phyloP scores from a whole-genome alignment of 2,329 filamentous ascomycete species.

The Fusarium bactridioides region DNA sequence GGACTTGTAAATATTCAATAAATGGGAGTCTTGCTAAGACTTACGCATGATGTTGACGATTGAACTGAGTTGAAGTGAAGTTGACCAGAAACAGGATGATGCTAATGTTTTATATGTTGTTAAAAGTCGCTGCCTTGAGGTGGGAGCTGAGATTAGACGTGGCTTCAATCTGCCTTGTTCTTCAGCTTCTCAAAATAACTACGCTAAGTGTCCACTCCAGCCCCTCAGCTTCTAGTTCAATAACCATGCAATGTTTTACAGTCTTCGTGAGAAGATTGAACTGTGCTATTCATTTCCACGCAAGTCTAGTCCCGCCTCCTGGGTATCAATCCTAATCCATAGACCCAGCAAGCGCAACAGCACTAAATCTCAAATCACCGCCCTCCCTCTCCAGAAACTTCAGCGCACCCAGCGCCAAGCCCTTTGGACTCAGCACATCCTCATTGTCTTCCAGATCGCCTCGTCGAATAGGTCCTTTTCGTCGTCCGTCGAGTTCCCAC shows the following conservation, averaged over 20 bases:
- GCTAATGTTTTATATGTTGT: not conserved
- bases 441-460: constrained; percentile 67
- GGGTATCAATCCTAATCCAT: constrained; percentile 52
- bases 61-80: not conserved
- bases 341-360: constrained; percentile 62
- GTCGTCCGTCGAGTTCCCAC: constrained; percentile 68
- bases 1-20: not conserved
- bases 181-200: not conserved
- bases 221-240: not conserved
- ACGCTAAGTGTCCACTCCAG: not conserved
- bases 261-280: not conserved
- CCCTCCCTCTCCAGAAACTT: constrained; percentile 65
- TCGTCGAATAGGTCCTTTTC: constrained; percentile 64
- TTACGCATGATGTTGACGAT: constrained; percentile 28
- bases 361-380: constrained; percentile 66
- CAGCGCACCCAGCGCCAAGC: constrained; percentile 72
- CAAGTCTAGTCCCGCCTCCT: not conserved
- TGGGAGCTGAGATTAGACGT: constrained; percentile 34
- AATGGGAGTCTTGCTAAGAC: not conserved
- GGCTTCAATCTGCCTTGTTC: constrained; percentile 30
- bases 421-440: constrained; percentile 78
- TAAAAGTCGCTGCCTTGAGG: constrained; percentile 33
- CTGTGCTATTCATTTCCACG: not conserved
- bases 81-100: not conserved
- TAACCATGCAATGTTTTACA: not conserved